Conservation (phyloP, 495 filamentous ascomycete species). For the Parathielavia appendiculata region DNA sequence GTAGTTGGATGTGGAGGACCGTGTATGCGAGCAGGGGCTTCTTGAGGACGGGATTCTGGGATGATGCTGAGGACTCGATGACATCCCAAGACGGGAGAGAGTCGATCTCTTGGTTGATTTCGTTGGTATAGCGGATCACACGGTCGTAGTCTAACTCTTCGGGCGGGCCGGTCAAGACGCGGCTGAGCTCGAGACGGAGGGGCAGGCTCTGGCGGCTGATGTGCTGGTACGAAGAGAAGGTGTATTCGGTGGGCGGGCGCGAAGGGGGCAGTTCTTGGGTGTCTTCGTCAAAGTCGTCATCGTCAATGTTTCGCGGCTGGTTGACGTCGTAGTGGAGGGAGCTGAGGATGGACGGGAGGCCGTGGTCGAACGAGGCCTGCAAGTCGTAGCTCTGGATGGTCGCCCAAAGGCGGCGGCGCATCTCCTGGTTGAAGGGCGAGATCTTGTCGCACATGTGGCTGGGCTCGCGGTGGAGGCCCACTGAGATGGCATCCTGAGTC, state of each 20-base stretch:
- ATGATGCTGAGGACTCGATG: slow-evolving; percentile 8
- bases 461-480: slow-evolving; percentile 54
- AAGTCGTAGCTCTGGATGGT: slow-evolving; percentile 57
- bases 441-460: slow-evolving; percentile 32
- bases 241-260: slow-evolving; percentile 34
- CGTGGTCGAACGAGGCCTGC: slow-evolving; percentile 55
- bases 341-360: slow-evolving; percentile 47
- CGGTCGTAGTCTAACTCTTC: slow-evolving; percentile 39
- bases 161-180: slow-evolving; percentile 31
- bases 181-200: slow-evolving; percentile 41
- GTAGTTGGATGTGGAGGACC: slow-evolving; percentile 39
- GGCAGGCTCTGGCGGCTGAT: slow-evolving; percentile 37
- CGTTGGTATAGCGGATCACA: slow-evolving; percentile 42
- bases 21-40: slow-evolving; percentile 39
- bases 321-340: slow-evolving; percentile 37
- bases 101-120: slow-evolving; percentile 42
- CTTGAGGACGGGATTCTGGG: slow-evolving; percentile 19
- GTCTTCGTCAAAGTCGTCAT: slow-evolving; percentile 42
- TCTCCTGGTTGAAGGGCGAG: slow-evolving; percentile 55
- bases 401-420: slow-evolving; percentile 61
- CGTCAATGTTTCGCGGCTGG: slow-evolving; percentile 41
- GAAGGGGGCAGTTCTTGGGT: slow-evolving; percentile 35
- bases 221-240: slow-evolving; percentile 39
- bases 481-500: slow-evolving; percentile 51
- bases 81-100: slow-evolving; percentile 41